These are phyloP conservation scores for Trichoderma sp. DNA, from an alignment of 2,329 filamentous ascomycete genomes.

Conservation along the genomic window DNA sequence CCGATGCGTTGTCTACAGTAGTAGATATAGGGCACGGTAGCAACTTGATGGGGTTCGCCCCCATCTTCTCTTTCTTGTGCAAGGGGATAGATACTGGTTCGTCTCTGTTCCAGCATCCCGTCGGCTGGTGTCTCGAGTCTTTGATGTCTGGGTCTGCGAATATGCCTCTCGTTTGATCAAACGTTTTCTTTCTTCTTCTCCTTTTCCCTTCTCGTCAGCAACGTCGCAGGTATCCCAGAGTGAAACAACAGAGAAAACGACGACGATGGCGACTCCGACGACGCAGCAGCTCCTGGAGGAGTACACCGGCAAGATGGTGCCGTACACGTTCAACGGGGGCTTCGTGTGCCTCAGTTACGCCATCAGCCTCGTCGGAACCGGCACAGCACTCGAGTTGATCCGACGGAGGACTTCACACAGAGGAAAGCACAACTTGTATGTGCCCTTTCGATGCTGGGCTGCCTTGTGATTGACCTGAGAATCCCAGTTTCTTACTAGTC, in stretches of 20 bases:
- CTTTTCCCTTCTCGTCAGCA: rapidly evolving
- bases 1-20: background rate
- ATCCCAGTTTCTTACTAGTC: background rate
- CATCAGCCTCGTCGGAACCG: background rate
- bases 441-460: background rate
- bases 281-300: background rate
- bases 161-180: background rate
- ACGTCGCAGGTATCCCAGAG: background rate
- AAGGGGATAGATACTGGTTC: background rate
- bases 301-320: background rate
- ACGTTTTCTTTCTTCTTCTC: background rate
- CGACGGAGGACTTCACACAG: background rate
- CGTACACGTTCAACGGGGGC: background rate
- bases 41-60: background rate
- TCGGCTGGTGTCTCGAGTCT: background rate
- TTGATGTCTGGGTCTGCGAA: background rate
- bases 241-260: background rate
- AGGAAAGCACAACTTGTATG: background rate
- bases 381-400: background rate
- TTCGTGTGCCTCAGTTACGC: background rate
- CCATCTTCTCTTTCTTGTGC: background rate
- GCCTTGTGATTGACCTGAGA: background rate
- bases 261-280: background rate
- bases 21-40: background rate
- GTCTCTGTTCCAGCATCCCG: background rate